Evolutionary conservation across 768 basidiomycete genomes (phyloP).

Genomic region (Amanita molliuscula): DNA sequence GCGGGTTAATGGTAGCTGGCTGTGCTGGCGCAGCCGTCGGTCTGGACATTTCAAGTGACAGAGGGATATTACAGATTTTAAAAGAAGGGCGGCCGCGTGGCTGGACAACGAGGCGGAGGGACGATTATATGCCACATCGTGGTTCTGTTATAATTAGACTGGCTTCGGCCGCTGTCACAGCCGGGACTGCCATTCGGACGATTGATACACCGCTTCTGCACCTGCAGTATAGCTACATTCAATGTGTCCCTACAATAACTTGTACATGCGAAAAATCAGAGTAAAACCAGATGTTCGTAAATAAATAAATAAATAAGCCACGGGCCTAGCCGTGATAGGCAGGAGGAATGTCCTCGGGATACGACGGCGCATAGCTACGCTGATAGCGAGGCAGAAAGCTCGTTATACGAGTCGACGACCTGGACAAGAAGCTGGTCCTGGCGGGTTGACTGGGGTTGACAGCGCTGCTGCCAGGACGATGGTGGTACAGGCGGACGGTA

Average conservation of each 20-base stretch:
- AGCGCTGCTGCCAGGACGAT: neutral
- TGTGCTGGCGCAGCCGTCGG: neutral
- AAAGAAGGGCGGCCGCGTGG: neutral
- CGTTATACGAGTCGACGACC: neutral
- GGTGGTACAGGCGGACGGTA: neutral
- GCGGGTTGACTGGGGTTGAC: neutral
- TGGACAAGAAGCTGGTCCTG: neutral
- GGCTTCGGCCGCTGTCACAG: neutral
- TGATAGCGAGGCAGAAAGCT: neutral
- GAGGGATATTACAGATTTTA: neutral
- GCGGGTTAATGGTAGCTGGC: conserved; percentile 3
- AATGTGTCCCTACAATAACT: too few species aligned
- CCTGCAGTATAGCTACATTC: neutral
- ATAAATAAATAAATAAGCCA: neutral
- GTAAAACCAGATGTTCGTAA: neutral
- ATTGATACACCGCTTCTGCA: neutral
- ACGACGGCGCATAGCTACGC: neutral
- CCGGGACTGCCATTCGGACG: neutral
- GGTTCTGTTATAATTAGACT: neutral
- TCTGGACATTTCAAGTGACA: neutral
- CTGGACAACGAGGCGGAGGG: neutral
- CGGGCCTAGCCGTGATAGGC: neutral
- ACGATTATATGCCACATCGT: neutral
- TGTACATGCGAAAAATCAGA: neutral
- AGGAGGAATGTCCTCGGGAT: neutral